Percentiles rank a stretch among this genome's conserved stretches.
Evolutionary conservation across 768 basidiomycete species (phyloP).

Genomic region (Trichaptum fuscoviolaceum): DNA sequence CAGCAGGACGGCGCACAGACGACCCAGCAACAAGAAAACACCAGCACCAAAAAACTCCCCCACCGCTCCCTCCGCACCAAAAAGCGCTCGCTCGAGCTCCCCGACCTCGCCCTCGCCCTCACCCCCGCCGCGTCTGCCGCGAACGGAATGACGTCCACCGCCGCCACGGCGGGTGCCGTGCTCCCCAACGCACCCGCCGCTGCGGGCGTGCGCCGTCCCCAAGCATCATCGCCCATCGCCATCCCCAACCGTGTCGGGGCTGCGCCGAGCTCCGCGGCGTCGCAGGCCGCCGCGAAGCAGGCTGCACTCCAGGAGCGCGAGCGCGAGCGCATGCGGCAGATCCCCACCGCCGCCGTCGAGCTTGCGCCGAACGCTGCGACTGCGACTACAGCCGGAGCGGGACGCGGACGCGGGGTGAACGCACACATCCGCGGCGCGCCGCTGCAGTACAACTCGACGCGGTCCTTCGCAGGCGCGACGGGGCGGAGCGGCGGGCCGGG

Average conservation of each 20-base stretch:
- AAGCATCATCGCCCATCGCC: constrained; percentile 44
- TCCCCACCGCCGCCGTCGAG: constrained; percentile 14
- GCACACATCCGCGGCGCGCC: constrained; percentile 31
- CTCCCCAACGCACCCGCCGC: constrained; percentile 37
- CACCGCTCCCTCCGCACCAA: constrained; percentile 61
- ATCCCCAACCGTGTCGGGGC: constrained; percentile 34
- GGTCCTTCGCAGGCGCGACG: constrained; percentile 30
- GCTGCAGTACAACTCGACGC: constrained; percentile 38
- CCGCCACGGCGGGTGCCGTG: constrained; percentile 7
- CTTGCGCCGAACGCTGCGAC: not conserved
- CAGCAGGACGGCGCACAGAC: not conserved
- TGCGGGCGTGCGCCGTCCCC: constrained; percentile 34
- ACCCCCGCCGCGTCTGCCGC: constrained; percentile 33
- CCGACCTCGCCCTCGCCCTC: constrained; percentile 56
- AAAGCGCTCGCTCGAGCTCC: constrained; percentile 71
- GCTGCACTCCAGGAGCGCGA: not conserved
- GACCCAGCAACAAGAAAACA: not conserved
- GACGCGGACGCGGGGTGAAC: constrained; percentile 17
- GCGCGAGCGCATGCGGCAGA: constrained; percentile 6
- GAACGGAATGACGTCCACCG: not conserved
- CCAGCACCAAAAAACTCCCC: constrained; percentile 24
- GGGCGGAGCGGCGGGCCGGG: no score
- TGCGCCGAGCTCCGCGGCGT: not conserved
- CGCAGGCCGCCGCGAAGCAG: constrained; percentile 13
- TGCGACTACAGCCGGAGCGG: constrained; percentile 14